phyloP scores from a whole-genome alignment of 768 basidiomycete genomes.

The Naematelia encephala region DNA sequence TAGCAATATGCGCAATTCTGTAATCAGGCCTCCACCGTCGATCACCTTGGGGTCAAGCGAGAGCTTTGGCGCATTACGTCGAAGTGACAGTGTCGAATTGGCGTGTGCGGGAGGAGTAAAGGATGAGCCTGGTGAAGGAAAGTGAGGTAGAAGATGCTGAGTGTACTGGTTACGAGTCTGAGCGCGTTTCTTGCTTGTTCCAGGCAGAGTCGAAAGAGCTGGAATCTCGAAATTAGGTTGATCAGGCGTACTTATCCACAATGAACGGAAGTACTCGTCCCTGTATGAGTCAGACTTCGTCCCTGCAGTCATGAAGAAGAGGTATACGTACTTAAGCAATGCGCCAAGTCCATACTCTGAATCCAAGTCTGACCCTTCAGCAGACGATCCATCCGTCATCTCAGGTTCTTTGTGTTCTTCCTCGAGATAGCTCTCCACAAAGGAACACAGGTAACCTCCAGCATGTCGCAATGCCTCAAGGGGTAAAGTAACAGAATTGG shows the following conservation, averaged over 20 bases:
- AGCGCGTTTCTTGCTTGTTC: conserved; percentile 11
- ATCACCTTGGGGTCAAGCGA: conserved; percentile 3
- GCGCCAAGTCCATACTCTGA: conserved; percentile 28
- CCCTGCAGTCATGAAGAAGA: background rate
- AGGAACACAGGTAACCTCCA: conserved; percentile 12
- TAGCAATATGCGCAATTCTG: conserved; percentile 23
- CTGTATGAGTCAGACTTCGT: conserved; percentile 14
- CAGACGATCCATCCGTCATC: conserved; percentile 41
- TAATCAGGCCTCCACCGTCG: conserved; percentile 8
- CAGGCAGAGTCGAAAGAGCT: conserved; percentile 3
- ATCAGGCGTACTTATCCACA: conserved; percentile 16
- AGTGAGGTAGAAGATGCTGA: conserved; percentile 11
- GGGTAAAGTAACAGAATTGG: conserved; percentile 23
- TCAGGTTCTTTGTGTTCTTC: conserved; percentile 21
- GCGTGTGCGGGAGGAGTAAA: background rate
- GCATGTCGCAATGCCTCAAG: conserved; percentile 9
- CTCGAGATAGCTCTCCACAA: conserved; percentile 14
- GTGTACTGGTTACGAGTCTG: conserved; percentile 32
- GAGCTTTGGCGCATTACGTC: background rate
- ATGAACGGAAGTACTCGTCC: conserved; percentile 30
- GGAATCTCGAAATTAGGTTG: background rate
- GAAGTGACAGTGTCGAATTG: background rate
- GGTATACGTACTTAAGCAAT: conserved; percentile 33
- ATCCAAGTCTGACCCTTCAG: conserved; percentile 33
- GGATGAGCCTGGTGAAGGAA: conserved; percentile 20